phyloP scores from a whole-genome alignment of 805 yeast genomes.

The Wickerhamomyces subpelliculosus region DNA sequence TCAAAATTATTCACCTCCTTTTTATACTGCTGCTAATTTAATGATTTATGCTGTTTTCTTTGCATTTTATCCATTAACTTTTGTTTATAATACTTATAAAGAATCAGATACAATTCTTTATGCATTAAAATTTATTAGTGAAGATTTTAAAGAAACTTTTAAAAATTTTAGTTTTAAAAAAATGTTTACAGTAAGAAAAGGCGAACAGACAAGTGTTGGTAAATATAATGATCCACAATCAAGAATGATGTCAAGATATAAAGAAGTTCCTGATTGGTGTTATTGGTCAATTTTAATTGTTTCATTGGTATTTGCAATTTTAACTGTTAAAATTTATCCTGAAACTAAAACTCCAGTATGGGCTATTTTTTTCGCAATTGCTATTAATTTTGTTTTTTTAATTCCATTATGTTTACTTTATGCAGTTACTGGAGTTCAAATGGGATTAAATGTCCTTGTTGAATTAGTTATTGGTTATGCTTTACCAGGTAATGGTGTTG shows the following conservation, averaged over 20 bases:
- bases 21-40: conserved; percentile 52
- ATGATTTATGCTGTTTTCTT: conserved; percentile 47
- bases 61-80: conserved; percentile 37
- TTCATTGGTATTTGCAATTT: conserved; percentile 37
- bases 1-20: conserved; percentile 50
- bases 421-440: conserved; percentile 37
- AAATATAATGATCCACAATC: conserved; percentile 45
- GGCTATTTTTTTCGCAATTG: conserved; percentile 45
- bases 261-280: conserved; percentile 48
- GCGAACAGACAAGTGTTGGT: conserved; percentile 1
- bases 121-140: conserved; percentile 40
- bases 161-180: too few relatives aligned
- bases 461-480: conserved; percentile 50
- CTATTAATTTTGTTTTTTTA: conserved; percentile 38
- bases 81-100: conserved; percentile 34
- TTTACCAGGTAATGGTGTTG: conserved; percentile 44
- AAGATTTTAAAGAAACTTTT: conserved; percentile 18
- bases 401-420: conserved; percentile 40
- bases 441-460: conserved; percentile 42
- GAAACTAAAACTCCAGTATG: conserved; percentile 42
- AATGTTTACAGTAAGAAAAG: too few relatives aligned
- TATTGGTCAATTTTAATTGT: conserved; percentile 31
- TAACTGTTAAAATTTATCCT: conserved; percentile 36
- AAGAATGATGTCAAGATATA: conserved; percentile 44
- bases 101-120: conserved; percentile 29